These are phyloP conservation scores for Aechmea fasciata DNA, from an alignment of 176 grass and related monocot species.

Conservation along the genomic window DNA sequence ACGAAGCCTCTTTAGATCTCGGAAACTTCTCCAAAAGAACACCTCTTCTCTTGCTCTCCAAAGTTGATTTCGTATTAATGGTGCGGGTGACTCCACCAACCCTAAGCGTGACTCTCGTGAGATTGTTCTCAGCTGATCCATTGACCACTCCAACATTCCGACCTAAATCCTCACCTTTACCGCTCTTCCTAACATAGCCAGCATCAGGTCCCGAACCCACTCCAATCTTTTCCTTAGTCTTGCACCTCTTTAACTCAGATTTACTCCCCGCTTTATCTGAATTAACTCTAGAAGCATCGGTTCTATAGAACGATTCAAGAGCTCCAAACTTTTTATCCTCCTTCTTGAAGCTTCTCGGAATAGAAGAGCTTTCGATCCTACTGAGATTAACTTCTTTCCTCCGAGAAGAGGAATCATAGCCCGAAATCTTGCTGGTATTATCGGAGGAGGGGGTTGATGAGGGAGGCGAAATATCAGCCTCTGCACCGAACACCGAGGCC, in stretches of 20 bases:
- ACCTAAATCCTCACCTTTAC: background rate
- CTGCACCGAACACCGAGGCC: background rate
- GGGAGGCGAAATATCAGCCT: constrained; percentile 10
- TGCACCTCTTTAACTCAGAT: constrained; percentile 23
- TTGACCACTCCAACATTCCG: background rate
- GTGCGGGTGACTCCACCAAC: constrained; percentile 57
- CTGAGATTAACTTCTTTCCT: constrained; percentile 23
- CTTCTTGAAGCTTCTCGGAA: background rate
- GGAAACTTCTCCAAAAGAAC: background rate
- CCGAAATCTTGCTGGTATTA: constrained; percentile 16
- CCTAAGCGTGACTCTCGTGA: constrained; percentile 76
- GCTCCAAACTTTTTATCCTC: constrained; percentile 1
- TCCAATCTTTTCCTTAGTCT: constrained; percentile 3
- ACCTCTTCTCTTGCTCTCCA: constrained; percentile 20
- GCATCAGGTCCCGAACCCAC: constrained; percentile 16
- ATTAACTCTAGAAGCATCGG: background rate
- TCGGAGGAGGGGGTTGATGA: constrained; percentile 13
- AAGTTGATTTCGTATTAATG: constrained; percentile 32
- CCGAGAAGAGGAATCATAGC: constrained; percentile 10
- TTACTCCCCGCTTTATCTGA: constrained; percentile 10
- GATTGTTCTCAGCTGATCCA: constrained; percentile 29
- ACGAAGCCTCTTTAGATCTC: background rate
- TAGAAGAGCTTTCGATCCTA: constrained; percentile 3
- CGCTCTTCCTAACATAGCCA: background rate
- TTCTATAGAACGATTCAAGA: constrained; percentile 11